phyloP scores from a whole-genome alignment of 2,329 filamentous ascomycete species.

The Pestalotiopsis sp. region DNA sequence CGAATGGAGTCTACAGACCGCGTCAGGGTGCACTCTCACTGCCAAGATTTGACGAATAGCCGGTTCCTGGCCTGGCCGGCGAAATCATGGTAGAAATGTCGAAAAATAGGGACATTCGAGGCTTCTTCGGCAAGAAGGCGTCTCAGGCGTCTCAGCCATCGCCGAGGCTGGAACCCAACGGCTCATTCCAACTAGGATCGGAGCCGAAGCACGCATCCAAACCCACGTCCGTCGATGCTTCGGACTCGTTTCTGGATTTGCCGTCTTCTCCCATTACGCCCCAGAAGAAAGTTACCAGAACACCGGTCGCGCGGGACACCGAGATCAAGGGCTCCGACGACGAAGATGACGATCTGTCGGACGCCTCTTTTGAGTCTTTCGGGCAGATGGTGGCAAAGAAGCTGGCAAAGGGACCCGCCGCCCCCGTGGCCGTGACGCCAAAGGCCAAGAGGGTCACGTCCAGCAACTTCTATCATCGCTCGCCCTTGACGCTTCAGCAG shows the following conservation, averaged over 20 bases:
- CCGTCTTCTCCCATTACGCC: conserved; percentile 32
- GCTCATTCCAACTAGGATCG: conserved; percentile 1
- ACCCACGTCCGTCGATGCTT: not conserved
- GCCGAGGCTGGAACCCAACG: conserved; percentile 16
- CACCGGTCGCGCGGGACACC: conserved; percentile 47
- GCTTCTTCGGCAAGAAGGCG: conserved; percentile 27
- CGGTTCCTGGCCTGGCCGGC: not conserved
- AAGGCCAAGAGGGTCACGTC: conserved; percentile 49
- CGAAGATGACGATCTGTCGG: conserved; percentile 61
- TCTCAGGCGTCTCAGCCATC: conserved; percentile 18
- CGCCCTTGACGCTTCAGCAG: conserved; percentile 51
- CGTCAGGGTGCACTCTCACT: not conserved
- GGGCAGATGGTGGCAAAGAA: conserved; percentile 47
- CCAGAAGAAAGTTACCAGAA: conserved; percentile 24
- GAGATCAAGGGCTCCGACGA: conserved; percentile 74
- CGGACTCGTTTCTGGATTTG: conserved; percentile 15
- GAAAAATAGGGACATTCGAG: conserved; percentile 31
- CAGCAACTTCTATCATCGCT: conserved; percentile 36
- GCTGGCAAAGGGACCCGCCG: conserved; percentile 17
- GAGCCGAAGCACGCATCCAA: conserved; percentile 1
- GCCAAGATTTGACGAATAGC: not conserved
- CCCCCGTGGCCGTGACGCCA: conserved; percentile 39
- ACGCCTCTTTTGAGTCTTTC: conserved; percentile 55
- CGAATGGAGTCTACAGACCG: not conserved
- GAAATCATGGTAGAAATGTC: conserved; percentile 1